Evolutionary conservation across 192 early-diverging fungal species (phyloP), one percentile per base, ranked within the genome.

Genomic region (Backusella tarrabulga): DNA sequence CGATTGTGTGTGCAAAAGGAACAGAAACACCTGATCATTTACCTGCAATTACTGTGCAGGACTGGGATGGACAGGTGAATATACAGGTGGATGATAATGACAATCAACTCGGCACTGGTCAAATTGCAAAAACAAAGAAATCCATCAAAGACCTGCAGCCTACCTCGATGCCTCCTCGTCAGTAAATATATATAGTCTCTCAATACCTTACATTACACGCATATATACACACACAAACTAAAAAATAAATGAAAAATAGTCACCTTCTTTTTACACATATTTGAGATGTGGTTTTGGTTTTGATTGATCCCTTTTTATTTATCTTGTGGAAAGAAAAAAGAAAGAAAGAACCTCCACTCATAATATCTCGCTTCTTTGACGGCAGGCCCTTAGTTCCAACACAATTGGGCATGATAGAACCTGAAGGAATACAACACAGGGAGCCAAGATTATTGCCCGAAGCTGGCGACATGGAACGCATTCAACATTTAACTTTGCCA

Each of bases 41-140:
- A 23, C 80, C 80, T 4, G 52, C 60, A 41, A 81, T 81, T 26
- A 81, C 75, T 12, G 76, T 81, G 7, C 76, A 81, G 41, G 80
- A 81, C 12, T 81, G 80, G 80, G 80, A 81, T 54, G 80, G 80
- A 15, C 67, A 76, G 34, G 60, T 46, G 15, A 38, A 54, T 17
- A 23, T 72, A 41, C n/a, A n/a, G 29, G 41, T 50, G 11, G 44
- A 72, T 50, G 71, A 29, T 7, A 29, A 72, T 19, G 23, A 46
- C 23, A 63, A 63, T 63, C 56, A 63, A 63, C 56, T 63, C 3
- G 56, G 21, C 21, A 26, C 56, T 19, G 71, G 42, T 17, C 26
- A 50, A 46, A 29, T 29, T 26, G 40, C 21, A 46, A 72, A 14
- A 44, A 72, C 26, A 23, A 72, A 50, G 15, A 72, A 44, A 34